Conservation (phyloP, 345 rosid species). For the Chamaenerion angustifolium region DNA sequence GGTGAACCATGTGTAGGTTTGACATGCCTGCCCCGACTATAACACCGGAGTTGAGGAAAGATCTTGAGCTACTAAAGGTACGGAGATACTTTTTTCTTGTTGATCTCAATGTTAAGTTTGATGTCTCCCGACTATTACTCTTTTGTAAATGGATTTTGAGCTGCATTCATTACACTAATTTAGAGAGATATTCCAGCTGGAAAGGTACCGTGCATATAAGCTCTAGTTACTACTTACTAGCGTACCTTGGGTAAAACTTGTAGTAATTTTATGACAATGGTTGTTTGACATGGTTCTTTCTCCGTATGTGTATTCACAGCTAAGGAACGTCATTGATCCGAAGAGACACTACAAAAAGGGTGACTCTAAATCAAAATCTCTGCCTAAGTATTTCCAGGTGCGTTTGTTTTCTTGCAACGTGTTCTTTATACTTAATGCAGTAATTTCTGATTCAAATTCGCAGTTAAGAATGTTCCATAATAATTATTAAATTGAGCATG, state of each 20-base stretch:
- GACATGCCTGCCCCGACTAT: slow-evolving; percentile 85
- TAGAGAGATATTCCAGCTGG: no score
- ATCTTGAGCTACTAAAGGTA: slow-evolving; percentile 90
- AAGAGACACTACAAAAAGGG: slow-evolving; percentile 70
- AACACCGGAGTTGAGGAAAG: slow-evolving; percentile 76
- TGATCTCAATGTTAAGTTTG: background rate
- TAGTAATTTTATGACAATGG: background rate
- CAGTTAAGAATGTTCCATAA: no score
- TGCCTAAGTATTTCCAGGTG: slow-evolving; percentile 87
- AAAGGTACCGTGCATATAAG: no score
- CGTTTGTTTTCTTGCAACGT: background rate
- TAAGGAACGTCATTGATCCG: slow-evolving; percentile 73
- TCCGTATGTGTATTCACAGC: slow-evolving; percentile 21
- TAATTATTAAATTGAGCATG: no score
- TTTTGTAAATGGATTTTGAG: no score
- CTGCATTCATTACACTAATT: no score
- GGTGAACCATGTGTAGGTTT: slow-evolving; percentile 37
- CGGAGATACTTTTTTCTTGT: background rate
- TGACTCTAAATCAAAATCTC: slow-evolving; percentile 38
- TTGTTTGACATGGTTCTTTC: background rate
- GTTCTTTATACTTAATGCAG: background rate
- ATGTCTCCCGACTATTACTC: no score
- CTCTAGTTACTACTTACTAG: no score
- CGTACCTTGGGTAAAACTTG: no score
- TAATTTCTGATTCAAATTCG: no score